phyloP scores from a whole-genome alignment of 371 early-diverging fungal genomes.

The Smittium culicis region DNA sequence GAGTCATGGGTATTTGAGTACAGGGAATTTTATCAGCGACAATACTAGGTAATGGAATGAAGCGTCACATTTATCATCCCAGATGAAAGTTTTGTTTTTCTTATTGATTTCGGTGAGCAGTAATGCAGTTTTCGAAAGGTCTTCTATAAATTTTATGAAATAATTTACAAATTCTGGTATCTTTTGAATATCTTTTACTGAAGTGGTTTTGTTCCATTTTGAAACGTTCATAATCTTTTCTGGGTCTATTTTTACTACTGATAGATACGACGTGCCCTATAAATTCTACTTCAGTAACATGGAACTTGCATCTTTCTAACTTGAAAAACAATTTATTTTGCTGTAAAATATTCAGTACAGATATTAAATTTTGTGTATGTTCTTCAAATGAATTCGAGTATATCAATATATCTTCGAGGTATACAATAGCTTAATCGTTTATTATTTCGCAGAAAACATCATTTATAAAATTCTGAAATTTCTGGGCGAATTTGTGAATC shows the following conservation, averaged over 20 bases:
- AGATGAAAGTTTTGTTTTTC: conserved; percentile 24
- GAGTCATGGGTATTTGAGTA: neutral
- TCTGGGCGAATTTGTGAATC: conserved; percentile 13
- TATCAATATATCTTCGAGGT: conserved; percentile 35
- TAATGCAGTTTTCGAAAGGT: conserved; percentile 28
- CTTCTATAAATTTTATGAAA: conserved; percentile 35
- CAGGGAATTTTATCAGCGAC: neutral
- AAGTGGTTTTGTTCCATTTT: conserved; percentile 24
- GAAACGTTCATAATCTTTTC: conserved; percentile 27
- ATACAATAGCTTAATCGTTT: conserved; percentile 11
- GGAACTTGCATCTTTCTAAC: conserved; percentile 34
- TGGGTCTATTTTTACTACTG: conserved; percentile 24
- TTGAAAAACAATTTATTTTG: conserved; percentile 23
- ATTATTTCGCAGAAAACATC: conserved; percentile 1
- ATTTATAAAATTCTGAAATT: conserved; percentile 1
- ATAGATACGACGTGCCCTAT: conserved; percentile 31
- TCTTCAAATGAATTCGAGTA: conserved; percentile 17
- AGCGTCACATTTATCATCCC: neutral
- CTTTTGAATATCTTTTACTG: conserved; percentile 26
- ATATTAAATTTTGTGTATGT: conserved; percentile 17
- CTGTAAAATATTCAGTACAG: conserved; percentile 22
- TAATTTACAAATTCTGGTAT: conserved; percentile 41
- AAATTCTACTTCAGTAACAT: conserved; percentile 22
- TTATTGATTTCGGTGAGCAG: conserved; percentile 30
- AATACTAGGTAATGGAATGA: neutral